These are phyloP conservation scores for Beauveria rudraprayagi DNA, from an alignment of 2,329 filamentous ascomycete genomes.

Conservation along the genomic window DNA sequence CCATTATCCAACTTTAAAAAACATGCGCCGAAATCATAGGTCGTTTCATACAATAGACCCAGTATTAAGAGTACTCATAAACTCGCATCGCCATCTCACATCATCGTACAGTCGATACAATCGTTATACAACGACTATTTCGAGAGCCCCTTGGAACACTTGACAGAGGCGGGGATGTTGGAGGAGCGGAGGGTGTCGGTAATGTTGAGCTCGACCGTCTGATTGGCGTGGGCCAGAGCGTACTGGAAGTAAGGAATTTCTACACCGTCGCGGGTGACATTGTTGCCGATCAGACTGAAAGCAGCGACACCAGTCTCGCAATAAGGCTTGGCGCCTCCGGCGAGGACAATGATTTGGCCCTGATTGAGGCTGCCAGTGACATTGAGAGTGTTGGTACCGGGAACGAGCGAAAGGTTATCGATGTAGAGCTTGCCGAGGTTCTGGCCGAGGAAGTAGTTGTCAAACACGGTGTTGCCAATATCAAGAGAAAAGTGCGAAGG, in stretches of 20 bases:
- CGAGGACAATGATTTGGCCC: slow-evolving; percentile 33
- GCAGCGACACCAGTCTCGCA: slow-evolving; percentile 49
- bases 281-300: slow-evolving; percentile 45
- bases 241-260: slow-evolving; percentile 47
- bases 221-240: slow-evolving; percentile 43
- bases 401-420: slow-evolving; percentile 48
- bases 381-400: slow-evolving; percentile 48
- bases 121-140: background rate
- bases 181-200: slow-evolving; percentile 30
- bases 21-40: background rate
- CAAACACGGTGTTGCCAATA: slow-evolving; percentile 57
- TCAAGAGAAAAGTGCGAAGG: slow-evolving; percentile 55
- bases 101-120: background rate
- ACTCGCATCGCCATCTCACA: background rate
- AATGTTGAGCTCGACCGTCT: slow-evolving; percentile 46
- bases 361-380: slow-evolving; percentile 49
- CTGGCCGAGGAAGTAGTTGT: slow-evolving; percentile 44
- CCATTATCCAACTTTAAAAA: slow-evolving; percentile 4
- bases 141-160: background rate
- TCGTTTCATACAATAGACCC: background rate
- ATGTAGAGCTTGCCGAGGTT: slow-evolving; percentile 50
- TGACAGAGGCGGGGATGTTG: background rate
- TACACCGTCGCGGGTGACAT: slow-evolving; percentile 43
- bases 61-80: background rate
- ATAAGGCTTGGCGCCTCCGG: slow-evolving; percentile 33